Base-by-base conservation (phyloP, 2,329 filamentous ascomycete genomes). In the Hortaea sp. region DNA sequence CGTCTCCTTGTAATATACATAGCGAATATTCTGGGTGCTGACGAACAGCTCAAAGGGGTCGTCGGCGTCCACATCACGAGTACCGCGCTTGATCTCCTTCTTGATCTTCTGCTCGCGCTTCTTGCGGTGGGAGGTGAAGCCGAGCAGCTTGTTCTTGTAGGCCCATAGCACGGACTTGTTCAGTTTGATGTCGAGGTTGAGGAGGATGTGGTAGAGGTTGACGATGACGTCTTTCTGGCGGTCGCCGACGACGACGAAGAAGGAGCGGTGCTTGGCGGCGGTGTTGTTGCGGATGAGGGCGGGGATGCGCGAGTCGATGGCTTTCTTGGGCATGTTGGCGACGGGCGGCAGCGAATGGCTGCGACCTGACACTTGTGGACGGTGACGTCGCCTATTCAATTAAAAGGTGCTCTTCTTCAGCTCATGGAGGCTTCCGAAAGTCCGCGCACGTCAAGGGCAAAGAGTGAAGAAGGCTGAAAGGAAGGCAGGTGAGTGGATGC, bases 1-100 rank as follows among this genome's bases (percentile, higher is more conserved):
- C 29, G 92, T 97, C 72, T 98, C 92, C 70, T 98, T 98, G 75
- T 98, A 98, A 76, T 95, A 98, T 48, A 92, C 88, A 77, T 98
- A 98, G 67, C 92, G 85, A 65, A 98, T 95, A 67, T 95, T 88
- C 71, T 97, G 86, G 47, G 95, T 81, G 48, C 88, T 92, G 58
- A 97, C 84, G 69, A 97, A 98, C 45, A 97, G 79, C 70, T 98
- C 92, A 72, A 98, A 98, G 0, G 92, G 85, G 64, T 98, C 92
- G 64, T 94, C 88, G 45, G 81, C 78, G 66, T 98, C 95, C 52
- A 85, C 80, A 67, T 98, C 92, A 62, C 94, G 81, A 55, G 89
- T 88, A 39, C 92, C 92, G 59, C 88, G 80, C 72, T 94, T 95
- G 67, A 98, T 88, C 63, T 98, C 92, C 68, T 90, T 95, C 72